Conservation (phyloP, 2,329 filamentous ascomycete species). For the Diaporthe destruens region DNA sequence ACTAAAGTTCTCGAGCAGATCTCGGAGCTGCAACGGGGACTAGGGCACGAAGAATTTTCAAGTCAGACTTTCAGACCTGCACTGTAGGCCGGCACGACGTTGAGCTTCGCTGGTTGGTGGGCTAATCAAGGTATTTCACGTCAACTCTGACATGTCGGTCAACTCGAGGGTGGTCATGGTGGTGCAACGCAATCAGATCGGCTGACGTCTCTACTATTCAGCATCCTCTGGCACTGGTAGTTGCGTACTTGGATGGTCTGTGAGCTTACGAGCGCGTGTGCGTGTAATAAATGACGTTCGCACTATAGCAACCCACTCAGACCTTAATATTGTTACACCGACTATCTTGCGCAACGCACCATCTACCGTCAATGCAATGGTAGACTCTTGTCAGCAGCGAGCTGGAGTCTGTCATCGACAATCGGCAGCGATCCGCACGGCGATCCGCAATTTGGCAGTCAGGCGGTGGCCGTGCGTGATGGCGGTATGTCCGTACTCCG, state of each 20-base stretch:
- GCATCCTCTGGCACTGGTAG: neutral
- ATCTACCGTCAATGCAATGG: conserved; percentile 12
- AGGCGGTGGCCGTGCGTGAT: neutral
- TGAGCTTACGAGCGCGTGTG: neutral
- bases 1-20: neutral
- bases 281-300: conserved; percentile 18
- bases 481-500: conserved; percentile 2
- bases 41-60: neutral
- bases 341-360: conserved; percentile 26
- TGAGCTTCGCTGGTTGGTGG: neutral
- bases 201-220: neutral
- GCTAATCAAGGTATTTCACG: neutral
- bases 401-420: conserved; percentile 14
- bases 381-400: conserved; percentile 30
- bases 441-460: neutral
- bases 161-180: neutral
- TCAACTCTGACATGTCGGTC: conserved; percentile 1
- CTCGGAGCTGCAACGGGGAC: neutral
- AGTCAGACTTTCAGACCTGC: neutral
- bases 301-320: neutral
- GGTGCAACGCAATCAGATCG: conserved; percentile 5
- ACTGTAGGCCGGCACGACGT: neutral
- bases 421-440: conserved; percentile 5
- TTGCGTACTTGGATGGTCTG: neutral
- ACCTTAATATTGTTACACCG: conserved; percentile 9